Conservation (phyloP, 768 basidiomycete species). For the Suillus subalutaceus region DNA sequence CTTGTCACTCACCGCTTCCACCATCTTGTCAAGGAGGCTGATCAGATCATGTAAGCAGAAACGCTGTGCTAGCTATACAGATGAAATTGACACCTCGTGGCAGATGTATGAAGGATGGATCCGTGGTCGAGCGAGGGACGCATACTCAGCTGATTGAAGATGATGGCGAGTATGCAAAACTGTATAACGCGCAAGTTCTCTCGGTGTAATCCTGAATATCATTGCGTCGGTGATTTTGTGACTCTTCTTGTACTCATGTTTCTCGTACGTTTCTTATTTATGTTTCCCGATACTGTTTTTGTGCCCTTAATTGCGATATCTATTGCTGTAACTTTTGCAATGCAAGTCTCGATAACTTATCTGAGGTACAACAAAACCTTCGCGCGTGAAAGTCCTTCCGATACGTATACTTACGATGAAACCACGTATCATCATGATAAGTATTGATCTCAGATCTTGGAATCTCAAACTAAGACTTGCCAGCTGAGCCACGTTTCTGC, state of each 20-base stretch:
- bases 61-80: neutral
- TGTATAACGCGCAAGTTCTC: conserved; percentile 29
- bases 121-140: conserved; percentile 33
- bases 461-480: neutral
- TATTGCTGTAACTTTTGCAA: neutral
- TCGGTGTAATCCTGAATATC: neutral
- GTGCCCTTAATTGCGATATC: neutral
- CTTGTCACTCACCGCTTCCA: conserved; percentile 61
- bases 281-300: neutral
- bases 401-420: neutral
- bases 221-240: neutral
- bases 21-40: conserved; percentile 50
- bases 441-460: neutral
- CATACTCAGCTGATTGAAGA: conserved; percentile 30
- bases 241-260: neutral
- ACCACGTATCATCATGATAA: neutral
- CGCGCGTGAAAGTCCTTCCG: neutral
- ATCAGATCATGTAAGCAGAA: conserved; percentile 51
- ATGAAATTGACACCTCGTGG: conserved; percentile 4
- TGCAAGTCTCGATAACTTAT: neutral
- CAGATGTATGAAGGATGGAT: conserved; percentile 37
- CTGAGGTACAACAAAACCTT: neutral
- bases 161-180: conserved; percentile 27
- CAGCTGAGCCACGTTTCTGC: conserved; percentile 2
- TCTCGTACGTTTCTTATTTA: neutral